Evolutionary conservation across 768 basidiomycete species (phyloP).

Genomic region (Mycena epipterygia): DNA sequence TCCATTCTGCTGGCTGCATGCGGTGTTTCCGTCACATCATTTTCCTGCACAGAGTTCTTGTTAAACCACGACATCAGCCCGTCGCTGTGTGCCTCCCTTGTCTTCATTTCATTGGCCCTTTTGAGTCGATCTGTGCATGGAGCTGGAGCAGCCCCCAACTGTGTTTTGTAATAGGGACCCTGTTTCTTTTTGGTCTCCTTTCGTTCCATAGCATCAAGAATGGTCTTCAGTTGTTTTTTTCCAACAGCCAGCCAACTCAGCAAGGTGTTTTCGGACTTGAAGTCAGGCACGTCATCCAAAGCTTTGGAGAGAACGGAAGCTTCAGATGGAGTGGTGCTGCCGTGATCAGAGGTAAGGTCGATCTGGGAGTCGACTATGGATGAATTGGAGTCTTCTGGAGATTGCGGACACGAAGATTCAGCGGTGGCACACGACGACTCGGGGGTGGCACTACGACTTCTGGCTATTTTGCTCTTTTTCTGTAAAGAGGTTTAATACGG

Average conservation of each 20-base stretch:
- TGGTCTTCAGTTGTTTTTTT: not conserved
- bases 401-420: too few species aligned
- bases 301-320: not conserved
- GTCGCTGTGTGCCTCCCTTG: not conserved
- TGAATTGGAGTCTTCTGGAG: too few species aligned
- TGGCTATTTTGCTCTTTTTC: too few species aligned
- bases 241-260: not conserved
- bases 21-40: not conserved
- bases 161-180: not conserved
- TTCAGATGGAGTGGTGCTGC: not conserved
- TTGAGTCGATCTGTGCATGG: not conserved
- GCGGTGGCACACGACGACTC: too few species aligned
- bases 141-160: not conserved
- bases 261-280: not conserved
- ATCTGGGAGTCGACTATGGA: too few species aligned
- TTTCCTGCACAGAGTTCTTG: not conserved
- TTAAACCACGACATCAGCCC: not conserved
- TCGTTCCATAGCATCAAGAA: not conserved
- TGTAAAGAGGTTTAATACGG: too few species aligned
- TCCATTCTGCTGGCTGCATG: not conserved
- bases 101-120: not conserved
- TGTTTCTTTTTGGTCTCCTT: not conserved
- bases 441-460: too few species aligned
- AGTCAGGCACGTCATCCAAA: not conserved
- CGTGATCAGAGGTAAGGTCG: not conserved